Conservation (phyloP, 805 yeast species). For the Kazachstania martiniae region DNA sequence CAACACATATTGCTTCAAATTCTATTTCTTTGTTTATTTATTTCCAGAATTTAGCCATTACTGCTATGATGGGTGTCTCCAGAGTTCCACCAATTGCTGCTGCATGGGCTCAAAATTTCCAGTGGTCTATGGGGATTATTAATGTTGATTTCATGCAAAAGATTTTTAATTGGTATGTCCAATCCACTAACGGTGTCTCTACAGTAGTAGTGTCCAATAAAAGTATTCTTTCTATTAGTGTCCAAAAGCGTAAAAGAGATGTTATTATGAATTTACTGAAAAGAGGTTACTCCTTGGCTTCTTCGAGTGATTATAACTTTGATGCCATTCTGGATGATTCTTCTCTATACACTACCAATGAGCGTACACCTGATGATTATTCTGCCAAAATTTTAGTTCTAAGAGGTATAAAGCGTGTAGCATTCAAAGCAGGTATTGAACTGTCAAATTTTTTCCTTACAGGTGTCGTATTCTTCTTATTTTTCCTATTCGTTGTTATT, state of each 20-base stretch:
- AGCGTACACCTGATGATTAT: constrained; percentile 44
- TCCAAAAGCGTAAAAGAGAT: constrained; percentile 44
- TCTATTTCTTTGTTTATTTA: constrained; percentile 85
- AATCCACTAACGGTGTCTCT: constrained; percentile 84
- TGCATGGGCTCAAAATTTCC: constrained; percentile 95
- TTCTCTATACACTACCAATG: constrained; percentile 56
- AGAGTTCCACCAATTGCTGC: constrained; percentile 93
- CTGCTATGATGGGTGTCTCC: constrained; percentile 91
- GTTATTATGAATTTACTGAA: constrained; percentile 18
- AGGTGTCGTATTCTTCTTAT: constrained; percentile 70
- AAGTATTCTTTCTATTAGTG: constrained; percentile 66
- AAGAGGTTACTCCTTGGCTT: constrained; percentile 27
- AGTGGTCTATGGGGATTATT: constrained; percentile 92
- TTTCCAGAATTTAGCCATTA: constrained; percentile 86
- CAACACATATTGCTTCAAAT: constrained; percentile 96
- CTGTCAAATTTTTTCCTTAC: constrained; percentile 80
- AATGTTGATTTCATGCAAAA: constrained; percentile 64
- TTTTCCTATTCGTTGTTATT: constrained; percentile 55
- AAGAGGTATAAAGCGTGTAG: constrained; percentile 88
- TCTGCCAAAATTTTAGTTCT: constrained; percentile 65
- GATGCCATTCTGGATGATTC: constrained; percentile 42
- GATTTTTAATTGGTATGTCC: constrained; percentile 88
- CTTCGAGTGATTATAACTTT: constrained; percentile 31
- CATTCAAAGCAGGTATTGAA: constrained; percentile 76
- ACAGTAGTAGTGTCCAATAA: constrained; percentile 61